These are phyloP conservation scores for Mycena olivaceomarginata DNA, from an alignment of 768 basidiomycete species.

Conservation along the genomic window DNA sequence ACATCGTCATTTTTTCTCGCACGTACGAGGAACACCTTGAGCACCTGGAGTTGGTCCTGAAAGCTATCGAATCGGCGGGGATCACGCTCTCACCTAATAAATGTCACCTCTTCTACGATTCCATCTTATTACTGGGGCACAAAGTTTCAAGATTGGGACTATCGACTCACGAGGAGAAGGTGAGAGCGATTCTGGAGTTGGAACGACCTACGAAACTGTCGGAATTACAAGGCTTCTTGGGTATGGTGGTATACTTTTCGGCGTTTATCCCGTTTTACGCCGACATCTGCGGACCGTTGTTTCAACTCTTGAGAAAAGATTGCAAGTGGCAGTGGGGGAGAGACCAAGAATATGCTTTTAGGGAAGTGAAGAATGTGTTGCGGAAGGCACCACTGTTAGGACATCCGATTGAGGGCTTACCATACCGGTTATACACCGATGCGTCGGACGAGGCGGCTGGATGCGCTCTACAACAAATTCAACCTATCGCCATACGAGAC, in stretches of 20 bases:
- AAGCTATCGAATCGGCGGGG: neutral
- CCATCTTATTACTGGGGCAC: conserved; percentile 1
- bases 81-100: conserved; percentile 13
- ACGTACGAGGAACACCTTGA: neutral
- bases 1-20: too few relatives aligned
- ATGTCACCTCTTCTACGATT: conserved; percentile 28
- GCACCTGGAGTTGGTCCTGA: too few relatives aligned
- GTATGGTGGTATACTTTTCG: conserved; percentile 27
- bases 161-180: too few relatives aligned
- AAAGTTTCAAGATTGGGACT: too few relatives aligned
- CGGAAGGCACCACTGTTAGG: conserved; percentile 47
- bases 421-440: too few relatives aligned
- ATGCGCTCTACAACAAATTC: too few relatives aligned
- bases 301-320: conserved; percentile 26
- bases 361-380: conserved; percentile 44
- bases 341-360: conserved; percentile 44
- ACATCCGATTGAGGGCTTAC: conserved; percentile 32
- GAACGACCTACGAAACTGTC: too few relatives aligned
- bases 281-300: conserved; percentile 33
- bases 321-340: conserved; percentile 17
- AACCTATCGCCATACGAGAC: too few relatives aligned
- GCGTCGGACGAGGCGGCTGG: too few relatives aligned
- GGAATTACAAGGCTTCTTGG: too few relatives aligned
- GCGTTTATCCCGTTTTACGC: conserved; percentile 35
- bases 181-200: too few relatives aligned